Base-by-base conservation (phyloP, 139 green algal species). In the Picochlorum sp. region DNA sequence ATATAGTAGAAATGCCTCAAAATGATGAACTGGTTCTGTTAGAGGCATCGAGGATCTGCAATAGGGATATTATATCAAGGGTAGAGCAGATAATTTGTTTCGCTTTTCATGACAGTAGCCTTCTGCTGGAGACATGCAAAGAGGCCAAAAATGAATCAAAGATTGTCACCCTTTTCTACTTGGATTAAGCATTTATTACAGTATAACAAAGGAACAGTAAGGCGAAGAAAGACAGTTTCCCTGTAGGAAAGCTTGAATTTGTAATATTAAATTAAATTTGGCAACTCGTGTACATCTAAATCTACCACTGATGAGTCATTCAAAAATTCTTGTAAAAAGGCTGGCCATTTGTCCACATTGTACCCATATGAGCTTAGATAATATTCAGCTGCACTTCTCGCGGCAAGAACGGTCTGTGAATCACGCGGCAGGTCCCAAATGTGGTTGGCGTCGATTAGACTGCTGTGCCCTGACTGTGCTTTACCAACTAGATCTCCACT, bases 31-130 rank as follows among this genome's bases (percentile, higher is more conserved):
- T 97, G 55, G 59, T 73, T 14, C 79, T 99, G 6, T 43, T 88
- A 39, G 86, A 97, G 57, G 88, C 92, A 10, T 90, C 76, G 71
- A 90, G 87, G 68, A 78, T 95, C 7, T 98, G 91, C 84, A 98
- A 98, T 65, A 61, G 69, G 14, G 84, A 95, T 66, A 99, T 99
- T 63, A 81, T 96, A 24, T 64, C 39, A 3, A 62, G 87, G 10
- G 92, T 98, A 65, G 75, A 94, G 79, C 89, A 97, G 72, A 78
- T 98, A 22, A 95, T 98, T 49, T 96, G 87, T 76, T 93, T 90
- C 58, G 90, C 86, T 2, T 98, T 98, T 69, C 92, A 97, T 72
- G 92, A 98, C 75, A 87, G 69, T 51, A 78, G 69, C 20, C 69
- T 98, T 57, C 75, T 98, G 36, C 64, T 99, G 57, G 87, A 98